Evolutionary conservation across 2,329 filamentous ascomycete species (phyloP).

Genomic region (Penicillium freii): DNA sequence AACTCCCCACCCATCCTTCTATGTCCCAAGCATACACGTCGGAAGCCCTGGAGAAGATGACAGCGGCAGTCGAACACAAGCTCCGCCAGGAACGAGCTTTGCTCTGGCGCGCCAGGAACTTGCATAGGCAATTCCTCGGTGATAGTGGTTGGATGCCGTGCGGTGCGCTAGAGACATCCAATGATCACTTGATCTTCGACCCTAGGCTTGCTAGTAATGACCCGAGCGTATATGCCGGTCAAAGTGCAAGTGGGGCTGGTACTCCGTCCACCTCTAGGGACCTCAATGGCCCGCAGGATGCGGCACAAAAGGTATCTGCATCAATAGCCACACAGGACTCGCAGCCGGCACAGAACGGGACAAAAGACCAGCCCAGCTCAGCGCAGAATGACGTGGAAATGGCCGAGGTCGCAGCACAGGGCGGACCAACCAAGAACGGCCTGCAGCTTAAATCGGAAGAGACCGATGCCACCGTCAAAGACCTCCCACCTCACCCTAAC

Average conservation of each 20-base stretch:
- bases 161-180: slow-evolving; percentile 51
- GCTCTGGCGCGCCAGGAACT: slow-evolving; percentile 57
- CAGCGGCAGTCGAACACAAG: slow-evolving; percentile 55
- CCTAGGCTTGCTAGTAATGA: slow-evolving; percentile 27
- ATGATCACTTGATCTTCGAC: slow-evolving; percentile 51
- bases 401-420: slow-evolving; percentile 25
- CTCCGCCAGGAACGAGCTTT: slow-evolving; percentile 57
- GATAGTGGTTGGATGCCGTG: slow-evolving; percentile 61
- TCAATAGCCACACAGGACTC: slow-evolving; percentile 8
- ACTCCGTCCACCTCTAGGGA: slow-evolving; percentile 12
- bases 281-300: slow-evolving; percentile 14
- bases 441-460: slow-evolving; percentile 37
- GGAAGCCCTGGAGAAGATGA: slow-evolving; percentile 58
- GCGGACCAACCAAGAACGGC: slow-evolving; percentile 5
- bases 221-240: slow-evolving; percentile 14
- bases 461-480: slow-evolving; percentile 33
- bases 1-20: slow-evolving; percentile 59
- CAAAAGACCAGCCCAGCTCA: neutral
- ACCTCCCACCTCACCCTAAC: slow-evolving; percentile 32
- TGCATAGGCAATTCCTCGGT: slow-evolving; percentile 59
- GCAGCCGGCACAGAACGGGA: slow-evolving; percentile 2
- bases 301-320: slow-evolving; percentile 10
- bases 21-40: slow-evolving; percentile 59
- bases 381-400: slow-evolving; percentile 35
- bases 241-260: slow-evolving; percentile 17